Conservation (phyloP, 495 filamentous ascomycete genomes). For the Aspergillus mulundensis region DNA sequence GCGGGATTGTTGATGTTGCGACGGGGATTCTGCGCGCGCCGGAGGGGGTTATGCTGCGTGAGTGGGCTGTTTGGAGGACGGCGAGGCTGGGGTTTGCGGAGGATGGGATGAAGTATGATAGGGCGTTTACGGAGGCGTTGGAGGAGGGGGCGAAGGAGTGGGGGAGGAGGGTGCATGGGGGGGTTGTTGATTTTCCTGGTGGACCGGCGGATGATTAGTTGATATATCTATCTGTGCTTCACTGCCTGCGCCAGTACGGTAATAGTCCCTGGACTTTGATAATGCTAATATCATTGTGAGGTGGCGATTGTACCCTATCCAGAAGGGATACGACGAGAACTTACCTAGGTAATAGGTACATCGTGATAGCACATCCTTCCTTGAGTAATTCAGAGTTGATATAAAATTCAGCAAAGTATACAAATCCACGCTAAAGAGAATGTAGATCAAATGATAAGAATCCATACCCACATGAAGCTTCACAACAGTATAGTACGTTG, state of each 20-base stretch:
- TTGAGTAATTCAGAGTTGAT: too few species aligned
- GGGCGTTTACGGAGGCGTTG: conserved; percentile 24
- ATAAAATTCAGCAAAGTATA: too few species aligned
- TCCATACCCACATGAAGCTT: too few species aligned
- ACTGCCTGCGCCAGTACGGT: not conserved
- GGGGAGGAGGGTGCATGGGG: conserved; percentile 15
- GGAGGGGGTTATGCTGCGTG: conserved; percentile 48
- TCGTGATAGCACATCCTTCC: too few species aligned
- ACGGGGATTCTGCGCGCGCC: conserved; percentile 45
- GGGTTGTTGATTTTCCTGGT: conserved; percentile 4
- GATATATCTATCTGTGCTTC: not conserved
- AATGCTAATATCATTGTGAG: too few species aligned
- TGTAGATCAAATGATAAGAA: too few species aligned
- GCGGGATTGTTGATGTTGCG: conserved; percentile 47
- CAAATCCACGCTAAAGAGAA: too few species aligned
- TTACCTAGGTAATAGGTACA: not conserved
- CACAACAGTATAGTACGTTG: not conserved
- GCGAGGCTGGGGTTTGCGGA: conserved; percentile 22
- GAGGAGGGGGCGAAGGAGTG: conserved; percentile 29
- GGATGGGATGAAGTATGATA: conserved; percentile 31
- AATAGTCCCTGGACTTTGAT: not conserved
- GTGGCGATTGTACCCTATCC: too few species aligned
- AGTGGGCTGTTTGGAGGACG: conserved; percentile 35
- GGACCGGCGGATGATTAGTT: not conserved
- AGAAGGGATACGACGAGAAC: not conserved